phyloP scores from a whole-genome alignment of 257 asterid genomes.

The Forsythia suspensa region DNA sequence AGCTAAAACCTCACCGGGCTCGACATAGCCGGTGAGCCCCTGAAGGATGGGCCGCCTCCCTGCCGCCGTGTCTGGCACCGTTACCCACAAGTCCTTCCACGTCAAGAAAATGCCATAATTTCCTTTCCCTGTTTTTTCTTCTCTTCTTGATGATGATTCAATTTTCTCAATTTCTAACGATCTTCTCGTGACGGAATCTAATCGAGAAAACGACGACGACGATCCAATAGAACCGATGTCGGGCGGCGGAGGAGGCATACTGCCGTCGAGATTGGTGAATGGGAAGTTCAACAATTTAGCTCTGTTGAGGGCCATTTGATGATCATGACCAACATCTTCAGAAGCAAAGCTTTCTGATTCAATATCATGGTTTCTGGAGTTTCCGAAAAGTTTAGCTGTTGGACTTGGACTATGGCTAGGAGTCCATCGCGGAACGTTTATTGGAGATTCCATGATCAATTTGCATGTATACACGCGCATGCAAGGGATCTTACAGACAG shows the following conservation, averaged over 20 bases:
- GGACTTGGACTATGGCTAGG: constrained; percentile 29
- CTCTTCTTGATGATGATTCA: too few species aligned
- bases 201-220: constrained; percentile 20
- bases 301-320: neutral
- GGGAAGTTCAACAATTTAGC: constrained; percentile 24
- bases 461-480: too few species aligned
- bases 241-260: neutral
- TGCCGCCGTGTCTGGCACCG: constrained; percentile 34
- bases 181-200: too few species aligned
- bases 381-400: neutral
- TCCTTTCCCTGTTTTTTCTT: too few species aligned
- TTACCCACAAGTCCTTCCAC: constrained; percentile 58
- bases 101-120: constrained; percentile 43
- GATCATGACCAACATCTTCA: constrained; percentile 2
- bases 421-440: constrained; percentile 23
- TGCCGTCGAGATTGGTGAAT: constrained; percentile 14
- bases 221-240: constrained; percentile 7
- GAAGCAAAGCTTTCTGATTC: constrained; percentile 10
- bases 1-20: constrained; percentile 38
- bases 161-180: too few species aligned
- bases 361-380: constrained; percentile 8
- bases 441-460: too few species aligned
- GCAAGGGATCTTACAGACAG: too few species aligned
- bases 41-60: constrained; percentile 30
- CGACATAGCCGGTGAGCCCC: constrained; percentile 38